These are phyloP conservation scores for Haematococcus sp. DNA, from an alignment of 139 green algal genomes.

Conservation along the genomic window DNA sequence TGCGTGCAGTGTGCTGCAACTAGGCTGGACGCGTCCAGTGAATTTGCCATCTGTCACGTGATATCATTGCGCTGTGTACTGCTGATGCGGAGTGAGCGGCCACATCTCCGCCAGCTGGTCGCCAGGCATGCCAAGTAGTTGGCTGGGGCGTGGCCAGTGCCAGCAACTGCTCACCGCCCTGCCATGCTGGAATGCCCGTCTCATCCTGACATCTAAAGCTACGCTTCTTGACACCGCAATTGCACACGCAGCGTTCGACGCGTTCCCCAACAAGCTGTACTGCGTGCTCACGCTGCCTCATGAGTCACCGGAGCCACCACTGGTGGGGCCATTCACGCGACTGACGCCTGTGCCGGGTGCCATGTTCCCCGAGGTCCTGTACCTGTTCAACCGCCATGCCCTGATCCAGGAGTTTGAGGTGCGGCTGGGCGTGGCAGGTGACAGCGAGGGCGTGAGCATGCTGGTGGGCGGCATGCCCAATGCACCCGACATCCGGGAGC, in stretches of 20 bases:
- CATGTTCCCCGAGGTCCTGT: conserved; percentile 47
- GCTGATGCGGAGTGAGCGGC: no score
- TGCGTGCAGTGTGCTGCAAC: conserved; percentile 2
- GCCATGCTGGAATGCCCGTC: no score
- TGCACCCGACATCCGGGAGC: conserved; percentile 27
- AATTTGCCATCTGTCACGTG: no score
- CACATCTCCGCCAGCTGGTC: not conserved
- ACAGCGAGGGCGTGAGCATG: conserved; percentile 25
- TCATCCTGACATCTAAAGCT: no score
- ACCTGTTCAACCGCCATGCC: conserved; percentile 47
- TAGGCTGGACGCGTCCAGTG: not conserved
- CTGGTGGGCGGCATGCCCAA: conserved; percentile 45
- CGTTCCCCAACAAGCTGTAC: conserved; percentile 46
- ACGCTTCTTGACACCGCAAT: no score
- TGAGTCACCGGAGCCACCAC: conserved; percentile 34
- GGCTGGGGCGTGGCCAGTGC: not conserved
- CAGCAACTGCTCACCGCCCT: not conserved
- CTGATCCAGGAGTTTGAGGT: conserved; percentile 30
- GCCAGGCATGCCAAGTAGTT: no score
- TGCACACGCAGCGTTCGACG: conserved; percentile 36
- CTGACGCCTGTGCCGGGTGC: conserved; percentile 29
- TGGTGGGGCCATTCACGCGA: conserved; percentile 41
- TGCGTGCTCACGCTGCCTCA: conserved; percentile 58
- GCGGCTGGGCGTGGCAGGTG: conserved; percentile 17
- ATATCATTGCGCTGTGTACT: not conserved